These are phyloP conservation scores for Parsonsia alboflavescens DNA, from an alignment of 257 asterid species.

Conservation along the genomic window DNA sequence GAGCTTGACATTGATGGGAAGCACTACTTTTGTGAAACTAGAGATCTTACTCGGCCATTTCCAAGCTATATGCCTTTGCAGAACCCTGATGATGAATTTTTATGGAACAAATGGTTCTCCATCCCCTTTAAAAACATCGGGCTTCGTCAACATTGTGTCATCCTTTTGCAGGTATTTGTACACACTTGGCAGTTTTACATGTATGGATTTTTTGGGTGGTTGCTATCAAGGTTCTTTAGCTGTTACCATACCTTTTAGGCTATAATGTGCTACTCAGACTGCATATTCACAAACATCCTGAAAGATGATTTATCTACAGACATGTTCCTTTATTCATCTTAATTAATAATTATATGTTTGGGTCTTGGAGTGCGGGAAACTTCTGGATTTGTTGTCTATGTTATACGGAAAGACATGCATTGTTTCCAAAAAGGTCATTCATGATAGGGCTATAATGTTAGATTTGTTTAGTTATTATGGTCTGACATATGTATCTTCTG, in stretches of 20 bases:
- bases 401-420: background rate
- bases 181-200: constrained; percentile 39
- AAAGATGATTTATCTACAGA: background rate
- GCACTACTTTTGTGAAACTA: constrained; percentile 84
- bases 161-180: constrained; percentile 81
- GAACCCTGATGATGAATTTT: constrained; percentile 89
- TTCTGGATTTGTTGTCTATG: background rate
- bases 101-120: constrained; percentile 96
- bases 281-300: background rate
- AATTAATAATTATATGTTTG: background rate
- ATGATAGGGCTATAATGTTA: background rate
- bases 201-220: constrained; percentile 18
- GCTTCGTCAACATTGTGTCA: constrained; percentile 81
- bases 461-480: background rate
- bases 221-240: background rate
- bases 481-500: background rate
- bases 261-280: background rate
- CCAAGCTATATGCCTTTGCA: constrained; percentile 86
- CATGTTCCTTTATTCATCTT: background rate
- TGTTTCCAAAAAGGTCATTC: background rate
- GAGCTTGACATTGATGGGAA: constrained; percentile 96
- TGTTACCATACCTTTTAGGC: background rate
- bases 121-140: constrained; percentile 79
- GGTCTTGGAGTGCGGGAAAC: background rate
- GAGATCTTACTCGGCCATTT: constrained; percentile 91